Evolutionary conservation across 495 filamentous ascomycete species (phyloP).

Genomic region (Neurospora africana): DNA sequence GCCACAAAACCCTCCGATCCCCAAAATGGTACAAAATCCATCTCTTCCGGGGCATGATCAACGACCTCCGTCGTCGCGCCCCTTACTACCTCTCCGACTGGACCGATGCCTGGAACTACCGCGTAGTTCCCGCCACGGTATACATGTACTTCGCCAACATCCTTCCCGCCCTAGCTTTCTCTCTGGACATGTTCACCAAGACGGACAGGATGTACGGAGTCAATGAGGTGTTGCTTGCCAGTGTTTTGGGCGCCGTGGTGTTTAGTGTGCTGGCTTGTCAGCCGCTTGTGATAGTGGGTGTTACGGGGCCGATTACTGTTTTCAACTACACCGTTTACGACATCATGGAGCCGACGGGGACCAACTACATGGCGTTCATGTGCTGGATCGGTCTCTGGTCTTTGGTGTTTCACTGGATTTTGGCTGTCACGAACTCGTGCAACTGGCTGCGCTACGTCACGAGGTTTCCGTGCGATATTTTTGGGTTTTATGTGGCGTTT

Average conservation of each 20-base stretch:
- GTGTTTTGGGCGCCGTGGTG: slow-evolving; percentile 66
- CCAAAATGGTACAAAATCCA: slow-evolving; percentile 49
- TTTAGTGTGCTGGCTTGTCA: slow-evolving; percentile 68
- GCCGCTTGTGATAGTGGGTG: slow-evolving; percentile 78
- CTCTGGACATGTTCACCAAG: slow-evolving; percentile 75
- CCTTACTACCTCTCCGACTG: slow-evolving; percentile 73
- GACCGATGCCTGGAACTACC: slow-evolving; percentile 77
- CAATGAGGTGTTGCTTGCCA: slow-evolving; percentile 73
- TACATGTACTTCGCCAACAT: slow-evolving; percentile 93
- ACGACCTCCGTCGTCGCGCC: slow-evolving; percentile 60
- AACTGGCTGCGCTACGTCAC: slow-evolving; percentile 75
- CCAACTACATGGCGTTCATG: slow-evolving; percentile 73
- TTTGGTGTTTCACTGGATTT: slow-evolving; percentile 65
- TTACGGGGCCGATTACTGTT: slow-evolving; percentile 81
- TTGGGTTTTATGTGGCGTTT: slow-evolving; percentile 80
- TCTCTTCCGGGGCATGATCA: slow-evolving; percentile 57
- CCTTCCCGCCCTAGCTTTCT: slow-evolving; percentile 72
- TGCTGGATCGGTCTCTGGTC: slow-evolving; percentile 82
- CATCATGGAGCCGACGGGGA: slow-evolving; percentile 59
- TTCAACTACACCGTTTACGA: slow-evolving; percentile 85
- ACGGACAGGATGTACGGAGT: slow-evolving; percentile 72
- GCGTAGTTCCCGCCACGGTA: slow-evolving; percentile 68
- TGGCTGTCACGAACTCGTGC: slow-evolving; percentile 71
- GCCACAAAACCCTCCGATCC: neutral
- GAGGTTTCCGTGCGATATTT: slow-evolving; percentile 76